phyloP scores from a whole-genome alignment of 1,284 basidiomycete species.

The Ustilago trichophora region DNA sequence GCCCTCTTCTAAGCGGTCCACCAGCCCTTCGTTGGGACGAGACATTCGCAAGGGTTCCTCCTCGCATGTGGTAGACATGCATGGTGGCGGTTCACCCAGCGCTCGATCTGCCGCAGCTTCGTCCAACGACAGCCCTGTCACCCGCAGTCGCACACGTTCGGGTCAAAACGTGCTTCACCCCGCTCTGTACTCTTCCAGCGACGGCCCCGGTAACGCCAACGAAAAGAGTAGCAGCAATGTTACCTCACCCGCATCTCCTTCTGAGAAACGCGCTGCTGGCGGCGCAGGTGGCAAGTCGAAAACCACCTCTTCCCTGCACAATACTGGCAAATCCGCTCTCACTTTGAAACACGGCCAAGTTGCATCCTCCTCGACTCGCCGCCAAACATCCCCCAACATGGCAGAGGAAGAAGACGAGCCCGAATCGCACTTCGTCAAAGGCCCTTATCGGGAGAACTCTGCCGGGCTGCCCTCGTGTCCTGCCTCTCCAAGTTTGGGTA shows the following conservation, averaged over 20 bases:
- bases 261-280: conserved; percentile 10
- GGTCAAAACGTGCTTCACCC: conserved; percentile 39
- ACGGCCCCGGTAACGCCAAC: conserved; percentile 12
- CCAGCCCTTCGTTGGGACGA: conserved; percentile 21
- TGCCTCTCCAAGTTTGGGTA: conserved; percentile 25
- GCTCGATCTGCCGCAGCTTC: conserved; percentile 5
- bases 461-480: conserved; percentile 34
- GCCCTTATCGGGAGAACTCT: conserved; percentile 38
- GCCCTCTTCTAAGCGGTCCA: conserved; percentile 11
- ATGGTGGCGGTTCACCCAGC: conserved; percentile 6
- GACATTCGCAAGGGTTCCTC: conserved; percentile 4
- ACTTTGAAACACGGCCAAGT: conserved; percentile 12
- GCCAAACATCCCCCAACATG: too few relatives aligned
- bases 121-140: conserved; percentile 48
- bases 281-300: conserved; percentile 17
- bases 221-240: conserved; percentile 46
- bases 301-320: conserved; percentile 14
- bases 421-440: conserved; percentile 28
- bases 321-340: conserved; percentile 12
- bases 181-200: conserved; percentile 47
- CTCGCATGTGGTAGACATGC: background rate
- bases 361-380: too few relatives aligned
- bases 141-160: conserved; percentile 42
- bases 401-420: conserved; percentile 26
- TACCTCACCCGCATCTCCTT: conserved; percentile 50